phyloP scores from a whole-genome alignment of 495 filamentous ascomycete genomes.

The Annulohypoxylon bovei region DNA sequence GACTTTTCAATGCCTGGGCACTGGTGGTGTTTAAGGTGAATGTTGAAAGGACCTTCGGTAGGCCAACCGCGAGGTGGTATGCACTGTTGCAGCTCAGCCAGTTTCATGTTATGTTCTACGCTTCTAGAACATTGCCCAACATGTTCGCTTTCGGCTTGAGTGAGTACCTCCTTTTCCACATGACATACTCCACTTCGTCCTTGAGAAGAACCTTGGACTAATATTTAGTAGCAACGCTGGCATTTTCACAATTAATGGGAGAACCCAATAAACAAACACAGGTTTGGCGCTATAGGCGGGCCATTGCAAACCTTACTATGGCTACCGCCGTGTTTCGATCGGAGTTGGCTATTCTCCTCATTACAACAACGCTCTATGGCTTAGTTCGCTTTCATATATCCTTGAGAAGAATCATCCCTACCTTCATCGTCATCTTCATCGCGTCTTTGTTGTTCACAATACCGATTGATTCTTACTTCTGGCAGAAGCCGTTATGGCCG shows the following conservation, averaged over 20 bases:
- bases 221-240: constrained; percentile 66
- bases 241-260: constrained; percentile 76
- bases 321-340: constrained; percentile 90
- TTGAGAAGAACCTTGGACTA: background rate
- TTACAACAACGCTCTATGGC: constrained; percentile 63
- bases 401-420: constrained; percentile 67
- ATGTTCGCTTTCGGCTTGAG: constrained; percentile 93
- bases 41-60: constrained; percentile 75
- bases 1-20: constrained; percentile 76
- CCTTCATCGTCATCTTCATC: constrained; percentile 72
- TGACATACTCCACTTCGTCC: background rate
- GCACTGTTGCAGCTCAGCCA: constrained; percentile 82
- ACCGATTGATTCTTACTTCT: constrained; percentile 88
- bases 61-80: constrained; percentile 80
- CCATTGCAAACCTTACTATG: constrained; percentile 79
- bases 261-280: constrained; percentile 46
- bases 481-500: constrained; percentile 89
- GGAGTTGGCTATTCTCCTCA: constrained; percentile 85
- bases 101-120: constrained; percentile 95
- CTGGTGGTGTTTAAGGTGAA: constrained; percentile 71
- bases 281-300: constrained; percentile 57
- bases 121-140: constrained; percentile 91
- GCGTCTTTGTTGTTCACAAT: constrained; percentile 73
- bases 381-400: constrained; percentile 65
- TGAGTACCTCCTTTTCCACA: constrained; percentile 48